Evolutionary conservation across 768 basidiomycete genomes (phyloP).

Genomic region (Exidia glandulosa): DNA sequence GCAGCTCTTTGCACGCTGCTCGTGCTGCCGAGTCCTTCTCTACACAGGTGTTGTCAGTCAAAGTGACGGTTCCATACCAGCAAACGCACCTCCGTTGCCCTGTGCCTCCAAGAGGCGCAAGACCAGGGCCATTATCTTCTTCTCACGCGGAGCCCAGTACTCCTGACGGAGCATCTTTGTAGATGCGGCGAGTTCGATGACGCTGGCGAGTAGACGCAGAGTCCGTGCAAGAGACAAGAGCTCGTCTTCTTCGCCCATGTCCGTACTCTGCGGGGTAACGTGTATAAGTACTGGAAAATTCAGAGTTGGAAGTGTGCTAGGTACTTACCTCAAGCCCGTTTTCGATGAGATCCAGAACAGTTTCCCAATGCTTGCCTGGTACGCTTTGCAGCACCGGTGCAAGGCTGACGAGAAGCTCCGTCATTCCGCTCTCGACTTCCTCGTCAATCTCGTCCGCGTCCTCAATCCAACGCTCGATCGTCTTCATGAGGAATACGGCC

Average conservation of each 20-base stretch:
- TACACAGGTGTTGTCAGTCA: neutral
- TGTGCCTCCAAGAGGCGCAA: conserved; percentile 47
- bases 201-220: conserved; percentile 48
- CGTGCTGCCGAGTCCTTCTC: conserved; percentile 39
- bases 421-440: conserved; percentile 69
- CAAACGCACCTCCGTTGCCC: conserved; percentile 28
- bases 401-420: conserved; percentile 59
- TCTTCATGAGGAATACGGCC: conserved; percentile 78
- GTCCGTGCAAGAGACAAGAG: conserved; percentile 61
- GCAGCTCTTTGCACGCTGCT: conserved; percentile 53
- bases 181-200: conserved; percentile 58
- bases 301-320: no score
- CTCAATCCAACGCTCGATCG: conserved; percentile 73
- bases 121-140: conserved; percentile 43
- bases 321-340: conserved; percentile 70
- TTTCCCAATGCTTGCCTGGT: conserved; percentile 83
- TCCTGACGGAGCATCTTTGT: conserved; percentile 63
- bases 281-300: neutral
- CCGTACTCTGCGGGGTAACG: conserved; percentile 35
- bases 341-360: conserved; percentile 82
- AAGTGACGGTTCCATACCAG: neutral
- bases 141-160: conserved; percentile 49
- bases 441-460: conserved; percentile 52
- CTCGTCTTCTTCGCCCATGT: conserved; percentile 44
- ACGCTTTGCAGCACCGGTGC: conserved; percentile 84